Conservation (phyloP, 495 filamentous ascomycete species). For the Podospora appendiculata region DNA sequence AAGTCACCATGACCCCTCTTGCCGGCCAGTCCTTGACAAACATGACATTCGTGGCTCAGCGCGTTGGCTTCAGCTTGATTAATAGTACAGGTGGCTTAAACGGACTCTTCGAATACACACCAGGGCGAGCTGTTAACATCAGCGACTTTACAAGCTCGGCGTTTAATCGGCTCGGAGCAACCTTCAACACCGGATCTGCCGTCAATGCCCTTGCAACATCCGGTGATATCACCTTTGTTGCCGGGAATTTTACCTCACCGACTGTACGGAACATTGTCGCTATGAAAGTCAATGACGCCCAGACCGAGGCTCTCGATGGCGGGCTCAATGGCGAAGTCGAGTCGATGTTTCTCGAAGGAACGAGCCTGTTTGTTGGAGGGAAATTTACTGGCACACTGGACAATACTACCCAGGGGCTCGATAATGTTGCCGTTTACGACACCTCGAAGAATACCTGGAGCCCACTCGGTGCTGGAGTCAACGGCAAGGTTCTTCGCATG, state of each 20-base stretch:
- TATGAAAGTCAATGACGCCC: conserved; percentile 54
- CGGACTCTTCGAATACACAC: conserved; percentile 85
- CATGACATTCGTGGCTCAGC: conserved; percentile 76
- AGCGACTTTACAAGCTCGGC: conserved; percentile 61
- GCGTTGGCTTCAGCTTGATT: conserved; percentile 68
- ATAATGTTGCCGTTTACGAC: conserved; percentile 70
- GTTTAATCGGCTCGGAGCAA: conserved; percentile 64
- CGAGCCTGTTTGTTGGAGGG: conserved; percentile 73
- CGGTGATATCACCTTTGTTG: conserved; percentile 61
- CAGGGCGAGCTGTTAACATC: conserved; percentile 46
- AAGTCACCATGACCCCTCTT: conserved; percentile 67
- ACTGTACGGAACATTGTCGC: conserved; percentile 66
- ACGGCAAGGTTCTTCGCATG: conserved; percentile 66
- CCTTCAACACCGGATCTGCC: conserved; percentile 54
- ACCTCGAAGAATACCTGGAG: conserved; percentile 61
- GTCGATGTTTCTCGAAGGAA: conserved; percentile 56
- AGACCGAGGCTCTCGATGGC: conserved; percentile 52
- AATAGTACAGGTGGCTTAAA: conserved; percentile 69
- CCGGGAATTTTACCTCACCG: conserved; percentile 71
- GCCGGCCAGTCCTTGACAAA: conserved; percentile 52
- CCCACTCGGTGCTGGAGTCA: conserved; percentile 77
- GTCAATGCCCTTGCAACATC: conserved; percentile 56
- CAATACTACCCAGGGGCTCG: conserved; percentile 50
- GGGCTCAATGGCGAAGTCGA: conserved; percentile 78
- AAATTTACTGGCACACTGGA: conserved; percentile 71